Conservation (phyloP, 192 early-diverging fungal species). For the Backusella parvicylindrica region DNA sequence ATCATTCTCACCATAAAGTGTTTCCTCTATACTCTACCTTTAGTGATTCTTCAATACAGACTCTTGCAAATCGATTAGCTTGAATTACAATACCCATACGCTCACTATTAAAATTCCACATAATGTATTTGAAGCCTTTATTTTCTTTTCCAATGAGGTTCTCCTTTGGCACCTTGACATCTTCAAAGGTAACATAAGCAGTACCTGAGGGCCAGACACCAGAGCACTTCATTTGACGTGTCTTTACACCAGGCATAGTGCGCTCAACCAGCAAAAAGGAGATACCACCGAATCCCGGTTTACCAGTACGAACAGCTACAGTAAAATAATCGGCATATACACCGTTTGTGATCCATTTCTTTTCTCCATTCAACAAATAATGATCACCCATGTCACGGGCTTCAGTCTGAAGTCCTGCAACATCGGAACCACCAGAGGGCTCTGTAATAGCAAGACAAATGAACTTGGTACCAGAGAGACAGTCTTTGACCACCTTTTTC, state of each 20-base stretch:
- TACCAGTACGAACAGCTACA: slow-evolving; percentile 73
- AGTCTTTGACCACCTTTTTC: slow-evolving; percentile 58
- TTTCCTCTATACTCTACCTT: slow-evolving; percentile 34
- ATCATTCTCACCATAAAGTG: neutral
- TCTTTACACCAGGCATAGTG: slow-evolving; percentile 69
- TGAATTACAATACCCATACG: slow-evolving; percentile 82
- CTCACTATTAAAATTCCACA: slow-evolving; percentile 71
- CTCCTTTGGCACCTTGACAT: slow-evolving; percentile 80
- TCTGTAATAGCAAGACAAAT: slow-evolving; percentile 84
- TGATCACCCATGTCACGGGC: slow-evolving; percentile 70
- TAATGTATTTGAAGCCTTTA: slow-evolving; percentile 72
- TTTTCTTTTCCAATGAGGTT: slow-evolving; percentile 85
- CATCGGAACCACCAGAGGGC: slow-evolving; percentile 68
- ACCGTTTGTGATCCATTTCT: slow-evolving; percentile 87
- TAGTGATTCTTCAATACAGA: slow-evolving; percentile 78
- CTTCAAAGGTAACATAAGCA: slow-evolving; percentile 75
- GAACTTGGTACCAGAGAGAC: slow-evolving; percentile 69
- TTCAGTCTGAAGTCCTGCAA: slow-evolving; percentile 66
- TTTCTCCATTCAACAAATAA: slow-evolving; percentile 81
- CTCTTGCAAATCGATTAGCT: slow-evolving; percentile 82
- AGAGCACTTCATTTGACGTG: slow-evolving; percentile 77
- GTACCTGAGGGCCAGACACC: slow-evolving; percentile 76
- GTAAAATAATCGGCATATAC: slow-evolving; percentile 83
- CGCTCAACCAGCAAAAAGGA: slow-evolving; percentile 73
- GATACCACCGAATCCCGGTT: slow-evolving; percentile 72